Conservation (phyloP, 345 rosid species). For the Camelina sativa region DNA sequence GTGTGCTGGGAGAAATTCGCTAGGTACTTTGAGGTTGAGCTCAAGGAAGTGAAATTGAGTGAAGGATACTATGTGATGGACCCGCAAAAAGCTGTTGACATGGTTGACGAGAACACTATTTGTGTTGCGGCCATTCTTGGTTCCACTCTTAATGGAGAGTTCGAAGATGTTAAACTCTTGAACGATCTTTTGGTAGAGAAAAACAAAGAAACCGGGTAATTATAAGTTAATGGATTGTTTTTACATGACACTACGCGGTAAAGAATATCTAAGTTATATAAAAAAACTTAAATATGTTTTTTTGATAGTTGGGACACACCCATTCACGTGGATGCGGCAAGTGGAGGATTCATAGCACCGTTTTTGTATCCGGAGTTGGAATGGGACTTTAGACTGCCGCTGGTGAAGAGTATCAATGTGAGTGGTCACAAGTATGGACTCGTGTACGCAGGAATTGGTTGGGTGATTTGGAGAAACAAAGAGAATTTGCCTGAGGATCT, state of each 20-base stretch:
- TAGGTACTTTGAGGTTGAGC: slow-evolving; percentile 70
- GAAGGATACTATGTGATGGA: slow-evolving; percentile 73
- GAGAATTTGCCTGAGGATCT: slow-evolving; percentile 68
- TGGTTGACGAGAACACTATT: slow-evolving; percentile 73
- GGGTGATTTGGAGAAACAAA: slow-evolving; percentile 70
- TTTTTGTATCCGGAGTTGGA: slow-evolving; percentile 65
- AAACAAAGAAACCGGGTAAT: slow-evolving; percentile 54
- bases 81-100: slow-evolving; percentile 58
- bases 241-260: not conserved
- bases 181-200: slow-evolving; percentile 55
- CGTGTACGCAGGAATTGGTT: slow-evolving; percentile 68
- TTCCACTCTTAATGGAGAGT: slow-evolving; percentile 69
- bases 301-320: slow-evolving; percentile 63
- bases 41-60: slow-evolving; percentile 61
- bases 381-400: slow-evolving; percentile 64
- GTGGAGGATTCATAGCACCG: slow-evolving; percentile 70
- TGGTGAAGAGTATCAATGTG: slow-evolving; percentile 66
- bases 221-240: not conserved
- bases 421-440: slow-evolving; percentile 70
- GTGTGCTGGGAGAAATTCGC: slow-evolving; percentile 80
- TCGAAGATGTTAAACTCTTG: slow-evolving; percentile 66
- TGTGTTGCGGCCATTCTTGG: slow-evolving; percentile 72
- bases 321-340: slow-evolving; percentile 68
- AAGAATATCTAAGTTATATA: not conserved
- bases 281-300: not conserved